Evolutionary conservation across 2,329 filamentous ascomycete genomes (phyloP), one percentile per base, ranked within the genome.

Genomic region (Myriangium duriaei): DNA sequence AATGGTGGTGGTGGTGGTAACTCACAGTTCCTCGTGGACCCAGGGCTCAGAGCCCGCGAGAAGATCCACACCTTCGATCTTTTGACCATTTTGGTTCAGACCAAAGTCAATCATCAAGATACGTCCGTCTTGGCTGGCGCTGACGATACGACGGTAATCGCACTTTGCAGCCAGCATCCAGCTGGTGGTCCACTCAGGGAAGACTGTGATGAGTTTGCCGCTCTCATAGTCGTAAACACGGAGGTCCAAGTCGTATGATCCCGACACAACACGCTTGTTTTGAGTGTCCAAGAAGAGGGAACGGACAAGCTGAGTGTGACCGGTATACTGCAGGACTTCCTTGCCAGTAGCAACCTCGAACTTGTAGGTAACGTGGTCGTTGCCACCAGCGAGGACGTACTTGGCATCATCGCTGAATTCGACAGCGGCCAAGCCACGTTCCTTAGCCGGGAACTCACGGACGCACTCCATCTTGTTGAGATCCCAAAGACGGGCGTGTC

Each of bases 161-260:
- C 83, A 87, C 69, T 95, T 95, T 36, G 91, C 91, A 46, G 84
- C 87, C 42, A 98, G 65, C 53, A 98, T 92, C 91, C 91, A 98
- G 60, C 85, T 93, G 9, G 81, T 80, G 42, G 94, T 93, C 86
- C 87, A 96, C 48, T 82, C 78, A n/a, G 86, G 82, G 51, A 95
- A 88, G 49, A 86, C 79, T 45, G 92, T 74, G 43, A 88, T 71
- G 48, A 85, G 71, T 32, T 77, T 66, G 21, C 87, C 88, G 2
- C 79, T 80, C 46, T 79, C 76, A 62, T 91, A 81, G 56, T 95
- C 82, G 60, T 86, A 95, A 1, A 96, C 85, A 56, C 92, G 93
- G 56, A 98, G 87, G 51, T 88, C 87, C 50, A 84, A 83, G 56
- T 98, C 91, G 58, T 98, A 98, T 55, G 81, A 91, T 12, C 85